A percentile compares a stretch with the other conserved stretches of the same genome.
phyloP scores from a whole-genome alignment of 2,329 filamentous ascomycete genomes.

The Stachybotrys elegans region DNA sequence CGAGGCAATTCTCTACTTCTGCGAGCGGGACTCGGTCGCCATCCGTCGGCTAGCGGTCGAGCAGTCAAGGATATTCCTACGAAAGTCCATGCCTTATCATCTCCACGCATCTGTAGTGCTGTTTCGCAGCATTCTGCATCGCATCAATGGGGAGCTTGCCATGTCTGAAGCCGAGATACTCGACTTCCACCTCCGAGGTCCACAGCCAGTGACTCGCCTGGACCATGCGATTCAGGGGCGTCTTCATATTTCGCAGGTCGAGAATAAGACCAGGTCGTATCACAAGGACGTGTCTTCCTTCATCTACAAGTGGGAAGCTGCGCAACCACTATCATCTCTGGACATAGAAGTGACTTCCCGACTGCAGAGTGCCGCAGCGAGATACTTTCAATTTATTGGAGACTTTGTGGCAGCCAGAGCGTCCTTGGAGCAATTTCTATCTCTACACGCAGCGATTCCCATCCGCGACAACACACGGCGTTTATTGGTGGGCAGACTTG shows the following conservation, averaged over 20 bases:
- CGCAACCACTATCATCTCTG: conserved; percentile 21
- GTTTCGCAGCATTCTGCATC: conserved; percentile 25
- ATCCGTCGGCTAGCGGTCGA: conserved; percentile 19
- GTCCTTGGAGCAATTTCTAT: conserved; percentile 24
- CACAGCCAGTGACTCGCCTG: conserved; percentile 11
- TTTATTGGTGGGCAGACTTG: conserved; percentile 20
- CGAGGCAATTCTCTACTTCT: conserved; percentile 24
- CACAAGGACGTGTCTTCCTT: conserved; percentile 20
- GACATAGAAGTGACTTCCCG: conserved; percentile 27
- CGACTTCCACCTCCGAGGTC: conserved; percentile 15
- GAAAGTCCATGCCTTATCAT: conserved; percentile 24
- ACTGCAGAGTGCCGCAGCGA: conserved; percentile 24
- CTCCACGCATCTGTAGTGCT: conserved; percentile 23
- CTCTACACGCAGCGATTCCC: conserved; percentile 17
- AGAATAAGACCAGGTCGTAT: conserved; percentile 27
- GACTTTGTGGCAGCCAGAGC: conserved; percentile 22
- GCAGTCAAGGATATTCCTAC: conserved; percentile 16
- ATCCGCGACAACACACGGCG: conserved; percentile 19
- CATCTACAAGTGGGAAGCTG: conserved; percentile 25
- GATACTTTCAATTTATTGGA: conserved; percentile 26
- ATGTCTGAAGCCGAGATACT: conserved; percentile 18
- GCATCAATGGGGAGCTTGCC: conserved; percentile 18
- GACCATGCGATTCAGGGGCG: conserved; percentile 25
- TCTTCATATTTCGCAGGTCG: conserved; percentile 26
- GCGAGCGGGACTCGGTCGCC: conserved; percentile 21